Conservation (phyloP, 2,329 filamentous ascomycete species). For the Alternaria brassicicola region DNA sequence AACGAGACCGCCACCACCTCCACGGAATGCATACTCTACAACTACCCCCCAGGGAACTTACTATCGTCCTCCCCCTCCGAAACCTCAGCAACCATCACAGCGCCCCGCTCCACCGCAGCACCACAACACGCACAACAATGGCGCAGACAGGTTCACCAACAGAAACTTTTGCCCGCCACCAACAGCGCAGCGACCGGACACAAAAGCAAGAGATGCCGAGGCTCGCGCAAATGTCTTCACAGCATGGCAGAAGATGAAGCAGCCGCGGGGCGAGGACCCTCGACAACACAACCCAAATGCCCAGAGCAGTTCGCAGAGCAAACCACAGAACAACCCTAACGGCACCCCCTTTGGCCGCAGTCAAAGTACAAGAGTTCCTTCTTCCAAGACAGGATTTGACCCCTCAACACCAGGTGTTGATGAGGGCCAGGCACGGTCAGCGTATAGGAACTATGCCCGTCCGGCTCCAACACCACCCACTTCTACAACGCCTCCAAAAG, state of each 20-base stretch:
- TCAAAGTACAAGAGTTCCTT: conserved; percentile 53
- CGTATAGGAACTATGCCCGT: conserved; percentile 50
- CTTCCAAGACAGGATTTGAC: conserved; percentile 63
- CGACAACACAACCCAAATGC: conserved; percentile 27
- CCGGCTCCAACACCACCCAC: conserved; percentile 42
- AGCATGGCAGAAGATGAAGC: conserved; percentile 59
- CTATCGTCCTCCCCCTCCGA: conserved; percentile 41
- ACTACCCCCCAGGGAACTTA: conserved; percentile 43
- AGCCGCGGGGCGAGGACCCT: conserved; percentile 38
- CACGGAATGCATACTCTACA: conserved; percentile 52
- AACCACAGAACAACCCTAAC: conserved; percentile 39
- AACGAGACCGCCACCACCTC: conserved; percentile 52
- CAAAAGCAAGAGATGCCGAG: conserved; percentile 46
- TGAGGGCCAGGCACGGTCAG: conserved; percentile 63
- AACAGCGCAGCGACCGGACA: conserved; percentile 39
- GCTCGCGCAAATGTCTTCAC: conserved; percentile 54
- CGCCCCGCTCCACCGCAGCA: conserved; percentile 38
- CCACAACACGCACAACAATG: conserved; percentile 42
- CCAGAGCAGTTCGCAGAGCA: conserved; percentile 10
- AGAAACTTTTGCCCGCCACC: conserved; percentile 50
- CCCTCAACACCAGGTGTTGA: conserved; percentile 64
- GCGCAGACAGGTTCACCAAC: conserved; percentile 53
- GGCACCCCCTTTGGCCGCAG: conserved; percentile 49
- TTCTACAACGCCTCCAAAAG: conserved; percentile 24
- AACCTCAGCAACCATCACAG: conserved; percentile 29